Base-by-base conservation (phyloP, 225 moss, liverwort and hornwort species). In the Asterella californica region DNA sequence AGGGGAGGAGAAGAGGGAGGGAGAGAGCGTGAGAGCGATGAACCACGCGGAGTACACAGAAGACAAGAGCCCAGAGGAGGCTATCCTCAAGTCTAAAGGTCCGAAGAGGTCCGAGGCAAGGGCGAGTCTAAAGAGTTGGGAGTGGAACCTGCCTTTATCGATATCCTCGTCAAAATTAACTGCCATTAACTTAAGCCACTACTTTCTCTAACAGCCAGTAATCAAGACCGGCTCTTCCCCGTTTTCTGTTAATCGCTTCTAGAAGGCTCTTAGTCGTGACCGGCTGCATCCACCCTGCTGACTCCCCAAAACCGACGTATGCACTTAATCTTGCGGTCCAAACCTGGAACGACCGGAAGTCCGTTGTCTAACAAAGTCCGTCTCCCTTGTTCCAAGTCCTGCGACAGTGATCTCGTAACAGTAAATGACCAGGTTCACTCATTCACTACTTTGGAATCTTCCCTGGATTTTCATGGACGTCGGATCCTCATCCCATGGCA, bases 261-360 rank as follows among this genome's bases (percentile, higher is more conserved):
- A 67, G 67, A 67, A 67, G 33, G 32, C 67, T 67, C 67, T 34
- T n/a, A 33, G n/a, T 32, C 67, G 6, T 61, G 61, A 67, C 67
- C 67, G 64, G 67, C 36, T 33, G 32, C 36, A 7, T 27, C 67
- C 67, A n/a, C 7, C 33, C 34, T 34, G 12, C 67, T 36, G 36
- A 34, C 33, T 10, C 15, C 17, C 34, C n/a, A 6, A 36, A 11
- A 34, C n/a, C 7, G 32, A 5, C 33, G 32, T 15, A 34, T 17
- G 4, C 34, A 5, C 32, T 67, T 33, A 14, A 67, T 36, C 67
- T 67, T 34, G 15, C 67, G 67, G 67, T 67, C 67, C 34, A 15
- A 9, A 12, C 67, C 0, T 9, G 9, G 12, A 24, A 1, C 21
- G 30, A 27, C 64, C 64, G 30, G 12, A 8, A 32, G 64, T 67